A percentile compares a stretch with the other conserved stretches of the same genome.
These are phyloP conservation scores for Sanghuangporus weigelae DNA, from an alignment of 1,284 basidiomycete species.

Conservation along the genomic window DNA sequence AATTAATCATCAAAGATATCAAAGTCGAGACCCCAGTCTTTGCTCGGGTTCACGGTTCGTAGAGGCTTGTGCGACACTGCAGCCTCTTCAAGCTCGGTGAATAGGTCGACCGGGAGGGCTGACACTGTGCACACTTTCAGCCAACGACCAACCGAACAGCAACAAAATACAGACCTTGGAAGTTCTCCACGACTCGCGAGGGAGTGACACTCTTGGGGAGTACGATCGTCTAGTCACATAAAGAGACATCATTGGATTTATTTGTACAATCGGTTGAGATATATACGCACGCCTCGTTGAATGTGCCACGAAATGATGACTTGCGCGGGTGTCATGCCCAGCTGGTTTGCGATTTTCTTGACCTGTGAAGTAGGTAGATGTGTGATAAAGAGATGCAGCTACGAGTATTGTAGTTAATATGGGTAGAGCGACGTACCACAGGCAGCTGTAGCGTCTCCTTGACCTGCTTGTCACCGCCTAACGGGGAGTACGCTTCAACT, in stretches of 20 bases:
- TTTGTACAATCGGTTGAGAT: slow-evolving; percentile 30
- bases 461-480: slow-evolving; percentile 62
- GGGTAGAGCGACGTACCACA: slow-evolving; percentile 33
- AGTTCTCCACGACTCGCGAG: slow-evolving; percentile 67
- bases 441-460: slow-evolving; percentile 49
- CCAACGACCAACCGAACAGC: background rate
- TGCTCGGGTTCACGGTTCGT: slow-evolving; percentile 58
- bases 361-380: slow-evolving; percentile 31
- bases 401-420: too few relatives aligned
- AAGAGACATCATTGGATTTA: slow-evolving; percentile 19
- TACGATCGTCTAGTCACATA: slow-evolving; percentile 47
- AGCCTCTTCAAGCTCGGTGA: slow-evolving; percentile 55
- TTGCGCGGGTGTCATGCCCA: slow-evolving; percentile 73
- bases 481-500: slow-evolving; percentile 71
- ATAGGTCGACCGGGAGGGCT: slow-evolving; percentile 52
- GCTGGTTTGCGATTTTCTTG: slow-evolving; percentile 53
- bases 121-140: background rate
- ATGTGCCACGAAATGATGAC: slow-evolving; percentile 77
- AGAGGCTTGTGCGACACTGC: slow-evolving; percentile 48
- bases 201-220: slow-evolving; percentile 79
- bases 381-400: background rate
- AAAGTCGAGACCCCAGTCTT: slow-evolving; percentile 53
- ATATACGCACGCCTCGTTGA: slow-evolving; percentile 60
- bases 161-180: slow-evolving; percentile 36
- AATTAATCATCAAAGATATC: slow-evolving; percentile 53